Conservation (phyloP, 805 yeast species). For the Monosporozyma solicola region DNA sequence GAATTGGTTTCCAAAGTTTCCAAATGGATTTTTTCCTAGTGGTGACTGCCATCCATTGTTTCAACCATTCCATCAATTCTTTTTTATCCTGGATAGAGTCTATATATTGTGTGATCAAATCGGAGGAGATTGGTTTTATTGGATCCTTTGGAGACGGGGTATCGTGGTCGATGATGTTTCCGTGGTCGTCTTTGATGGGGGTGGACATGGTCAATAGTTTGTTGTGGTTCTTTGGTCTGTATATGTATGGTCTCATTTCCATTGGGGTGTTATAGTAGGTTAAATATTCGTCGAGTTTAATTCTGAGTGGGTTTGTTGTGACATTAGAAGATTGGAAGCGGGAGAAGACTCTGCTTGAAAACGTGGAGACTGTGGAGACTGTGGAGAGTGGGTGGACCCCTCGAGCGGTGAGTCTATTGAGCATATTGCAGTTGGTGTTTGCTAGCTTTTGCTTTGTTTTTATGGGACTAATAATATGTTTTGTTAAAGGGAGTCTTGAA, state of each 20-base stretch:
- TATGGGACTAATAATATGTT: neutral
- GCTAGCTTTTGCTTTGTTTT: neutral
- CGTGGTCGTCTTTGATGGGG: constrained; percentile 20
- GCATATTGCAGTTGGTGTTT: neutral
- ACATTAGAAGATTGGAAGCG: constrained; percentile 9
- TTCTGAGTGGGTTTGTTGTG: constrained; percentile 10
- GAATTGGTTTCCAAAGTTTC: constrained; percentile 17
- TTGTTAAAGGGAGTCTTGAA: neutral
- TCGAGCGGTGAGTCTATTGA: neutral
- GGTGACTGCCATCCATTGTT: constrained; percentile 19
- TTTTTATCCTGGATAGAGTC: constrained; percentile 5
- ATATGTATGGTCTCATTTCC: constrained; percentile 31
- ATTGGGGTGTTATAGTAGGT: constrained; percentile 29
- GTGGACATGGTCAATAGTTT: constrained; percentile 33
- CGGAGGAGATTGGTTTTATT: constrained; percentile 24
- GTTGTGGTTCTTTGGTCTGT: constrained; percentile 34
- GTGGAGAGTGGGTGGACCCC: neutral
- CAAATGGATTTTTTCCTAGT: constrained; percentile 20
- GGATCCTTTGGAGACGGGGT: constrained; percentile 24
- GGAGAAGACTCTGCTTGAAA: neutral
- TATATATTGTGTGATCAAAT: constrained; percentile 21
- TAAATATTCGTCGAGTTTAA: constrained; percentile 24
- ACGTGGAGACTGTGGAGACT: no score
- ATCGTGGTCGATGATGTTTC: constrained; percentile 15
- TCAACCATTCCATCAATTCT: constrained; percentile 13